Evolutionary conservation across 2,329 filamentous ascomycete species (phyloP).

Genomic region (Aspergillus fijiensis): DNA sequence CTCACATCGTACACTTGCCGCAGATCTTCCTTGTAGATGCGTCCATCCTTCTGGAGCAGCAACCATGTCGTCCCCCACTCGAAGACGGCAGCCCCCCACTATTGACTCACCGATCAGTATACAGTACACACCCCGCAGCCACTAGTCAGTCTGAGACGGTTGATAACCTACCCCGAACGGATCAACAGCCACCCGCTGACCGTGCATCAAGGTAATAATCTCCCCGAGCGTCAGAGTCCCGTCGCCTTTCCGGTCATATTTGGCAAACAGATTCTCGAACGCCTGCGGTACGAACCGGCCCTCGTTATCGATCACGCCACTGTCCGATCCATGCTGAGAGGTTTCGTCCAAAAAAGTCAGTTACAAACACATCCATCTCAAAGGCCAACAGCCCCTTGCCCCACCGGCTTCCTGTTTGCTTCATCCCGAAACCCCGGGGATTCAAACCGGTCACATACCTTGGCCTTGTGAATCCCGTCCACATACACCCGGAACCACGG

Average conservation of each 20-base stretch:
- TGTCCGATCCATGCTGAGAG: constrained; percentile 27
- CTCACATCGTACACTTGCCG: constrained; percentile 40
- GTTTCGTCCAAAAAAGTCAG: no score
- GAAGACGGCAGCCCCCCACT: constrained; percentile 45
- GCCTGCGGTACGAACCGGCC: constrained; percentile 48
- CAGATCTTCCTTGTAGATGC: constrained; percentile 31
- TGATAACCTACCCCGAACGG: constrained; percentile 37
- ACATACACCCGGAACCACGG: constrained; percentile 42
- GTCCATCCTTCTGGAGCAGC: constrained; percentile 30
- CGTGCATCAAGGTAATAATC: constrained; percentile 39
- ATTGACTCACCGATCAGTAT: no score
- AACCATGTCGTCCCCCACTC: constrained; percentile 42
- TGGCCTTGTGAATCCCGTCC: constrained; percentile 43
- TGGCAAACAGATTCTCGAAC: constrained; percentile 51
- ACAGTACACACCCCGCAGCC: no score
- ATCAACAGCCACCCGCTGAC: constrained; percentile 46
- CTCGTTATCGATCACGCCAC: constrained; percentile 46
- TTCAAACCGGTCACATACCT: no score
- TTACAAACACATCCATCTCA: no score
- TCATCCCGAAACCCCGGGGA: no score
- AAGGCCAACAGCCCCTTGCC: no score
- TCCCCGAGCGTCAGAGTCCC: constrained; percentile 43
- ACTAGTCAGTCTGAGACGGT: no score
- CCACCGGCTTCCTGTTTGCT: no score
- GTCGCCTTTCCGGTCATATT: constrained; percentile 43